Evolutionary conservation across 2,329 filamentous ascomycete genomes (phyloP).

Genomic region (Neocucurbitaria cava): DNA sequence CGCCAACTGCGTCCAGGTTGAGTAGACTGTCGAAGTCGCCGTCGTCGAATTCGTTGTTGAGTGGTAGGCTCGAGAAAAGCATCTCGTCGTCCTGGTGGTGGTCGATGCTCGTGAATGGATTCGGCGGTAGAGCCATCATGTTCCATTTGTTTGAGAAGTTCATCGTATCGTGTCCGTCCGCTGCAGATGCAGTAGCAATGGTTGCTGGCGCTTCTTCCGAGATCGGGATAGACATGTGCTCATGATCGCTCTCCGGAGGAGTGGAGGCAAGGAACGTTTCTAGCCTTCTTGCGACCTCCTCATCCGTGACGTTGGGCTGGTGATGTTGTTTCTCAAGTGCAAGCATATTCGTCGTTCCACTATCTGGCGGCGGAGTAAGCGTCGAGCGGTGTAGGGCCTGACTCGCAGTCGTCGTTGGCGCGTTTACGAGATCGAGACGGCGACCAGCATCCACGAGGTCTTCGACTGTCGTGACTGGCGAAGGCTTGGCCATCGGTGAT

Average conservation of each 20-base stretch:
- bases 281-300: slow-evolving; percentile 56
- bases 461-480: slow-evolving; percentile 51
- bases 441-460: slow-evolving; percentile 56
- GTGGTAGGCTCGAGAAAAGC: slow-evolving; percentile 43
- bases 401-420: slow-evolving; percentile 11
- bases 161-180: slow-evolving; percentile 8
- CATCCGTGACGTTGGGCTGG: slow-evolving; percentile 49
- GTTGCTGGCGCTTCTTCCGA: slow-evolving; percentile 26
- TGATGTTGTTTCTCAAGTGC: slow-evolving; percentile 39
- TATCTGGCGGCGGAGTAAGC: slow-evolving; percentile 52
- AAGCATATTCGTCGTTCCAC: slow-evolving; percentile 42
- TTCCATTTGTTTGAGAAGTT: slow-evolving; percentile 27
- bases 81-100: slow-evolving; percentile 45
- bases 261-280: slow-evolving; percentile 60
- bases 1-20: slow-evolving; percentile 51
- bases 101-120: slow-evolving; percentile 35
- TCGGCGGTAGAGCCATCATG: slow-evolving; percentile 20
- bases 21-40: slow-evolving; percentile 50
- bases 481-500: slow-evolving; percentile 30
- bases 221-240: slow-evolving; percentile 41
- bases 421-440: slow-evolving; percentile 44
- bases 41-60: slow-evolving; percentile 49
- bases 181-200: slow-evolving; percentile 11
- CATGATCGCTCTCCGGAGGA: slow-evolving; percentile 54
- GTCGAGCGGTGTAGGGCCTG: slow-evolving; percentile 34